phyloP scores from a whole-genome alignment of 1,139 yeast genomes.

The Pichiaceae sp. region DNA sequence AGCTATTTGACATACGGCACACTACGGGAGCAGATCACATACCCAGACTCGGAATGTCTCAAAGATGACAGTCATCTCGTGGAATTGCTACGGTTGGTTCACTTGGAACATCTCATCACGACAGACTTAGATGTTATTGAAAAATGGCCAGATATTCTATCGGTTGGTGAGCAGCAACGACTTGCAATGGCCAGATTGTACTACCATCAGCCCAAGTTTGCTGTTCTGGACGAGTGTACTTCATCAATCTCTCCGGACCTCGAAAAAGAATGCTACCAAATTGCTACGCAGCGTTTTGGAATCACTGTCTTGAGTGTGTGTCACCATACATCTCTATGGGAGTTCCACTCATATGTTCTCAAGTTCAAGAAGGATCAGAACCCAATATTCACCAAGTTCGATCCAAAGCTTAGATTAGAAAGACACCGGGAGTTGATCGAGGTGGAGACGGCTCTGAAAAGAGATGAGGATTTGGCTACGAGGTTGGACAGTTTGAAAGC shows the following conservation, averaged over 20 bases:
- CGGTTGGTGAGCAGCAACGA: slow-evolving; percentile 89
- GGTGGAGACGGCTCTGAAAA: slow-evolving; percentile 21
- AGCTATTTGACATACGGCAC: slow-evolving; percentile 77
- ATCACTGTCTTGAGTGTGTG: slow-evolving; percentile 86
- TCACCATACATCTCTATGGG: slow-evolving; percentile 89
- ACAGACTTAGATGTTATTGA: slow-evolving; percentile 50
- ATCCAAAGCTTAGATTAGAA: slow-evolving; percentile 21
- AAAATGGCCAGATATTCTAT: slow-evolving; percentile 85
- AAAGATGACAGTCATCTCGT: slow-evolving; percentile 52
- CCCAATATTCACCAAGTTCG: slow-evolving; percentile 21
- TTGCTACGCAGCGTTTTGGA: slow-evolving; percentile 65
- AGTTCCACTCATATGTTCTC: slow-evolving; percentile 73
- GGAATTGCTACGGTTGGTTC: slow-evolving; percentile 51
- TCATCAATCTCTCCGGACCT: slow-evolving; percentile 87
- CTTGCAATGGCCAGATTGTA: slow-evolving; percentile 90
- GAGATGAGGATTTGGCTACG: slow-evolving; percentile 16
- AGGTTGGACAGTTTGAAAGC: slow-evolving; percentile 19
- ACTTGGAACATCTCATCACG: slow-evolving; percentile 46
- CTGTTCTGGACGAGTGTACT: slow-evolving; percentile 92
- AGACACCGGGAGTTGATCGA: slow-evolving; percentile 23
- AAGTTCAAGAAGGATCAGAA: slow-evolving; percentile 38
- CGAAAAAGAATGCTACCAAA: slow-evolving; percentile 83
- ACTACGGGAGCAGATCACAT: slow-evolving; percentile 79
- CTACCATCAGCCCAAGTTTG: slow-evolving; percentile 86
- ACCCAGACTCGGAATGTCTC: slow-evolving; percentile 68